Conservation (phyloP, 1,284 basidiomycete genomes). For the Sutorius eximius region DNA sequence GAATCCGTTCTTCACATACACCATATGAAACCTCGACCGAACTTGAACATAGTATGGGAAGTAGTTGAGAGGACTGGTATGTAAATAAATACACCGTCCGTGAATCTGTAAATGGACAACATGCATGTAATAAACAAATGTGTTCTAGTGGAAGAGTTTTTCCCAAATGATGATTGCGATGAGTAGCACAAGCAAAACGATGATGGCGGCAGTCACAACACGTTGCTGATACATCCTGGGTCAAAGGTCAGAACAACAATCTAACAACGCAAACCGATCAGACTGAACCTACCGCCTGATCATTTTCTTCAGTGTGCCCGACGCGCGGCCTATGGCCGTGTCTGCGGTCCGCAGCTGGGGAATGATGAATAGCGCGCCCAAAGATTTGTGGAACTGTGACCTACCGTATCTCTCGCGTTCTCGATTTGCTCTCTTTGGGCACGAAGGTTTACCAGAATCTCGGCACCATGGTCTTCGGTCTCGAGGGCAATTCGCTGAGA, state of each 20-base stretch:
- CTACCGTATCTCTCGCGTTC: slow-evolving; percentile 85
- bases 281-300: slow-evolving; percentile 58
- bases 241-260: slow-evolving; percentile 26
- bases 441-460: slow-evolving; percentile 85
- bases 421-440: slow-evolving; percentile 95
- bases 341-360: slow-evolving; percentile 68
- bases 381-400: slow-evolving; percentile 26
- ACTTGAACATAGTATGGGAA: not conserved
- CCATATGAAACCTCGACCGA: slow-evolving; percentile 3
- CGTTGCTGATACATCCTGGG: slow-evolving; percentile 81
- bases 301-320: slow-evolving; percentile 75
- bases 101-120: slow-evolving; percentile 8
- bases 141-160: slow-evolving; percentile 51
- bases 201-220: slow-evolving; percentile 67
- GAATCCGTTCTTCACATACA: slow-evolving; percentile 13
- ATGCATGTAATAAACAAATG: slow-evolving; percentile 13
- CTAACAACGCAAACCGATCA: slow-evolving; percentile 1
- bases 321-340: slow-evolving; percentile 69
- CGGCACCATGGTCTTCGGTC: slow-evolving; percentile 94
- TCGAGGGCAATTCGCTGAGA: slow-evolving; percentile 92
- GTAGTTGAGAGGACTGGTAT: slow-evolving; percentile 16
- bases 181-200: slow-evolving; percentile 66
- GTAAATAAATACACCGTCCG: slow-evolving; percentile 35
- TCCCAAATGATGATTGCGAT: slow-evolving; percentile 73
- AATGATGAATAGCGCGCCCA: slow-evolving; percentile 8